phyloP scores from a whole-genome alignment of 768 basidiomycete genomes.

The Tulasnella sp. region DNA sequence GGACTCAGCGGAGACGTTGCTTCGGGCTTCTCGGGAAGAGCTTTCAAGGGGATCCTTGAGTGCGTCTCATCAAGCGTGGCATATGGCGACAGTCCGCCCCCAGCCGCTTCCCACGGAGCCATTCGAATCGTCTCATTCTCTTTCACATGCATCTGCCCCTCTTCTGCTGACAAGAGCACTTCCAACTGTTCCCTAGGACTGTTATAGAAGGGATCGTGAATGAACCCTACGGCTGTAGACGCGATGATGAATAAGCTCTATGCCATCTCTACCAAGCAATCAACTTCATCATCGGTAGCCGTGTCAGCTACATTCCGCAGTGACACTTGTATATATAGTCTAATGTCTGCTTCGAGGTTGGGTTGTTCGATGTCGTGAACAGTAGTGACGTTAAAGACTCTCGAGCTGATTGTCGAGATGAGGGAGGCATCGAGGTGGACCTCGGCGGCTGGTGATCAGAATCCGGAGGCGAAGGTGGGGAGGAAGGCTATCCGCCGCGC shows the following conservation, averaged over 20 bases:
- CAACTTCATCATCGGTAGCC: background rate
- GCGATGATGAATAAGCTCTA: slow-evolving; percentile 7
- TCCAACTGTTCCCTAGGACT: too few relatives aligned
- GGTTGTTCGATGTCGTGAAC: slow-evolving; percentile 14
- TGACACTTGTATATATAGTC: slow-evolving; percentile 3
- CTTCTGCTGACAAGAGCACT: too few relatives aligned
- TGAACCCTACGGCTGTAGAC: slow-evolving; percentile 7
- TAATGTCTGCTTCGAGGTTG: slow-evolving; percentile 6
- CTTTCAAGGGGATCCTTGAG: too few relatives aligned
- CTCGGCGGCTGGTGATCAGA: slow-evolving; percentile 28
- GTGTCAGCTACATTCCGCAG: background rate
- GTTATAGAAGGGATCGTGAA: background rate
- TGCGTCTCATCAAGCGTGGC: too few relatives aligned
- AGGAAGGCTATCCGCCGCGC: background rate
- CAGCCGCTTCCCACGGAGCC: too few relatives aligned
- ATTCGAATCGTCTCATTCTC: too few relatives aligned
- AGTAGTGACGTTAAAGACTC: background rate
- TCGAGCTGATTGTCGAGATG: background rate
- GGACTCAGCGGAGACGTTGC: background rate
- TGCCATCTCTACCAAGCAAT: background rate
- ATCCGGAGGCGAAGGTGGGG: slow-evolving; percentile 22
- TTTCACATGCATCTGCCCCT: too few relatives aligned
- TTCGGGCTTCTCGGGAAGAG: background rate
- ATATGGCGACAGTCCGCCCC: too few relatives aligned
- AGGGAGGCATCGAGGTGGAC: slow-evolving; percentile 20